Conservation (phyloP, 2,329 filamentous ascomycete genomes). For the Ophiognomonia clavigignenti-juglandacearum region DNA sequence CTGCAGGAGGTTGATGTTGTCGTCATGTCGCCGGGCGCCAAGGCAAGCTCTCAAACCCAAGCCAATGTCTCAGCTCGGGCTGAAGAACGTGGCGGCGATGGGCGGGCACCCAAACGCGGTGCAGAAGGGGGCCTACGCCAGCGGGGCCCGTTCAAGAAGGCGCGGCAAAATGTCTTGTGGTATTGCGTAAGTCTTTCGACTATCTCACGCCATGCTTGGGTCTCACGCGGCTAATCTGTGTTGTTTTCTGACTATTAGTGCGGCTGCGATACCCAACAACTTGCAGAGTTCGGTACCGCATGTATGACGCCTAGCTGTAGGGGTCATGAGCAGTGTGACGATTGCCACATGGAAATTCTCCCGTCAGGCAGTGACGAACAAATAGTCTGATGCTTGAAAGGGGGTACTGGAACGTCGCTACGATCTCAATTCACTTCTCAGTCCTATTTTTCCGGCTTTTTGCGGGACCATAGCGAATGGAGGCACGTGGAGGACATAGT, state of each 20-base stretch:
- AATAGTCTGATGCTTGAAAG: too few relatives aligned
- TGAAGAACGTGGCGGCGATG: not conserved
- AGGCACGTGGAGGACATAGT: too few relatives aligned
- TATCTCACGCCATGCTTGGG: not conserved
- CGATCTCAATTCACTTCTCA: too few relatives aligned
- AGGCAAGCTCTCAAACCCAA: conserved; percentile 1
- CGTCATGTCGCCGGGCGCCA: conserved; percentile 3
- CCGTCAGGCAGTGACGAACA: not conserved
- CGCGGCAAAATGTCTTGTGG: conserved; percentile 6
- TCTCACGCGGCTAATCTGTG: conserved; percentile 2
- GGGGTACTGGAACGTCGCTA: not conserved
- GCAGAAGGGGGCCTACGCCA: not conserved
- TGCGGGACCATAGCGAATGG: too few relatives aligned
- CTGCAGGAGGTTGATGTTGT: conserved; percentile 7
- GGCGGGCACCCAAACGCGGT: conserved; percentile 1
- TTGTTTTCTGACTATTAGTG: conserved; percentile 3
- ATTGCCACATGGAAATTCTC: conserved; percentile 1
- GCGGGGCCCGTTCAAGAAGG: not conserved
- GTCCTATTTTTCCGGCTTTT: too few relatives aligned
- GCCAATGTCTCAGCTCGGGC: not conserved
- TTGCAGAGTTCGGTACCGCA: conserved; percentile 3
- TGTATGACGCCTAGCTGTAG: conserved; percentile 9
- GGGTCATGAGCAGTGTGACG: conserved; percentile 7
- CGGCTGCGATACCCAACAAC: conserved; percentile 7
- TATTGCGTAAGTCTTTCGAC: conserved; percentile 9